phyloP scores from a whole-genome alignment of 192 early-diverging fungal genomes.

The Coemansia furcata region DNA sequence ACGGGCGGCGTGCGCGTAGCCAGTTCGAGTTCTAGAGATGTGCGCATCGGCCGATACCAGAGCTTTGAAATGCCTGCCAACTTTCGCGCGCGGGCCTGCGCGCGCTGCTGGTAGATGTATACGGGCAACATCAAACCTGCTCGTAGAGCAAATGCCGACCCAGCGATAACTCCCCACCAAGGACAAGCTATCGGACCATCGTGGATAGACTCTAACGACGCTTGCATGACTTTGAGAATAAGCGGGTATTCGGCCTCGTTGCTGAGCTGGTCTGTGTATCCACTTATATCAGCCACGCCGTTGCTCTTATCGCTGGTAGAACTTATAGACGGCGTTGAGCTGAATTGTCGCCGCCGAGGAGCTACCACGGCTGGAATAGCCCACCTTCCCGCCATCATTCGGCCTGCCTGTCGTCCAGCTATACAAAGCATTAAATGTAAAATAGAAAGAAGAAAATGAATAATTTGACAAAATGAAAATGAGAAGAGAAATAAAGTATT shows the following conservation, averaged over 20 bases:
- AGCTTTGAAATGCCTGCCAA: not conserved
- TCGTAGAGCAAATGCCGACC: conserved; percentile 16
- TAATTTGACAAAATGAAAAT: not conserved
- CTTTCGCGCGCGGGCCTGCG: not conserved
- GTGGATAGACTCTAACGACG: conserved; percentile 30
- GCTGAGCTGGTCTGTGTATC: not conserved
- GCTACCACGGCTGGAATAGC: not conserved
- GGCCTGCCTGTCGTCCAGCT: not conserved
- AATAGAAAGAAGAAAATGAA: not conserved
- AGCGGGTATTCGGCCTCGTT: conserved; percentile 6
- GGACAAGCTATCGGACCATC: conserved; percentile 18
- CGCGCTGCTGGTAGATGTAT: conserved; percentile 33
- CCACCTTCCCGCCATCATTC: not conserved
- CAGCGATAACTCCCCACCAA: conserved; percentile 44
- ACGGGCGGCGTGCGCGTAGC: conserved; percentile 2
- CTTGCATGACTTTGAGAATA: conserved; percentile 20
- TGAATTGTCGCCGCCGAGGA: not conserved
- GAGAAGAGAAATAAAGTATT: not conserved
- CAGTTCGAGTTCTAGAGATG: conserved; percentile 9
- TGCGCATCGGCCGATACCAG: conserved; percentile 15
- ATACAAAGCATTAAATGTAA: not conserved
- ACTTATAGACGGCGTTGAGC: not conserved
- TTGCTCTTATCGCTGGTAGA: not conserved
- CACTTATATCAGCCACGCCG: not conserved
- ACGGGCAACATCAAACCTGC: conserved; percentile 18